Conservation (phyloP, 139 green algal genomes). For the Haematococcus lacustris region DNA sequence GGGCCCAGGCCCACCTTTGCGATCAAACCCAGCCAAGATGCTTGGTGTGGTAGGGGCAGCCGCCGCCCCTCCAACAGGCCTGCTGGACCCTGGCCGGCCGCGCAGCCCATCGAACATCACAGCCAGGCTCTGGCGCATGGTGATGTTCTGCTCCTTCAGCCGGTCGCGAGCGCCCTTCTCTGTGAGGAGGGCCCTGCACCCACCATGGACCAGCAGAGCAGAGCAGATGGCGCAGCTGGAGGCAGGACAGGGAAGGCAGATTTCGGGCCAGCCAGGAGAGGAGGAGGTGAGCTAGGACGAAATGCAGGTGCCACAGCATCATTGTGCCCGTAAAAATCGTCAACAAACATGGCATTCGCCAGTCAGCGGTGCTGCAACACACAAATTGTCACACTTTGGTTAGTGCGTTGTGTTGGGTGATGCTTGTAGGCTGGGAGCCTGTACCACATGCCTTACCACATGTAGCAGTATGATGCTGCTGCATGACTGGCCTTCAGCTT, state of each 20-base stretch:
- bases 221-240: not conserved
- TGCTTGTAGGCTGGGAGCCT: too few species aligned
- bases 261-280: not conserved
- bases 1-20: too few species aligned
- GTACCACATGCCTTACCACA: too few species aligned
- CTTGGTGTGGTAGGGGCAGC: too few species aligned
- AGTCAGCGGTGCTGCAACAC: too few species aligned
- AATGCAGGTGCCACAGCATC: not conserved
- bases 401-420: too few species aligned
- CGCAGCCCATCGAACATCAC: conserved; percentile 5
- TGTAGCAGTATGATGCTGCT: too few species aligned
- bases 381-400: too few species aligned
- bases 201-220: not conserved
- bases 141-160: conserved; percentile 30
- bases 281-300: not conserved
- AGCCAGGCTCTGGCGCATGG: conserved; percentile 33
- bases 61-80: not conserved
- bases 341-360: too few species aligned
- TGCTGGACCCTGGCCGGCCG: not conserved
- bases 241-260: not conserved
- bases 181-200: conserved; percentile 23
- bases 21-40: too few species aligned
- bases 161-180: conserved; percentile 29
- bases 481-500: too few species aligned
- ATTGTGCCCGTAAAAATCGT: too few species aligned